Conservation (phyloP, 345 rosid species). For the Lepidium didymum region DNA sequence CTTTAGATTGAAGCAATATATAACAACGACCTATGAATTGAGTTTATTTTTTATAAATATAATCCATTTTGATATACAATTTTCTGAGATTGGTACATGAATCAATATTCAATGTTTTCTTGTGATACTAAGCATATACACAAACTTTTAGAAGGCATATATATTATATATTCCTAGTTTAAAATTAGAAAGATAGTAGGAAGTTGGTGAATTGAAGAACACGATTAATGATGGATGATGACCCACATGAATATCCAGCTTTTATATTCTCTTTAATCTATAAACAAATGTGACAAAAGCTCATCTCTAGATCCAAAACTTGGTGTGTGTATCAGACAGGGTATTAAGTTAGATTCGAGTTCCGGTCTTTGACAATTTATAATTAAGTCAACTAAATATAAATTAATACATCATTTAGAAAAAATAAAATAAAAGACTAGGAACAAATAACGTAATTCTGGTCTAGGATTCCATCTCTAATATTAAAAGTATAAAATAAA, state of each 20-base stretch:
- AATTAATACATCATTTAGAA: not conserved
- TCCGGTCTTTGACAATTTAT: not conserved
- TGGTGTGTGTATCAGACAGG: conserved; percentile 7
- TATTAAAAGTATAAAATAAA: not conserved
- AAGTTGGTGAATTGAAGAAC: conserved; percentile 28
- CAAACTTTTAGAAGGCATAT: not conserved
- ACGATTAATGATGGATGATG: conserved; percentile 22
- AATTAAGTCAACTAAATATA: not conserved
- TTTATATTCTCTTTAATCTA: conserved; percentile 3
- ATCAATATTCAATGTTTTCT: not conserved
- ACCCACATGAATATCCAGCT: conserved; percentile 30
- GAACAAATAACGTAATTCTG: not conserved
- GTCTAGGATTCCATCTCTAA: not conserved
- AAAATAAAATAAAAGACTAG: not conserved
- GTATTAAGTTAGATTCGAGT: conserved; percentile 3
- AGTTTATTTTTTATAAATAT: not conserved
- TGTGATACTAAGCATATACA: not conserved
- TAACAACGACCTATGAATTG: not conserved
- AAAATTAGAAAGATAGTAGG: conserved; percentile 9
- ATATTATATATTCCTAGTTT: not conserved
- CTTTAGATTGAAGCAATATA: not conserved
- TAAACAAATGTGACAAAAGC: not conserved
- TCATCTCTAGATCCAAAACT: conserved; percentile 19
- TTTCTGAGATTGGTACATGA: not conserved
- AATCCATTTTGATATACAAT: not conserved